Evolutionary conservation across 768 basidiomycete genomes (phyloP), one percentile per base, ranked within the genome.

Genomic region (Coprinopsis marcescibilis): DNA sequence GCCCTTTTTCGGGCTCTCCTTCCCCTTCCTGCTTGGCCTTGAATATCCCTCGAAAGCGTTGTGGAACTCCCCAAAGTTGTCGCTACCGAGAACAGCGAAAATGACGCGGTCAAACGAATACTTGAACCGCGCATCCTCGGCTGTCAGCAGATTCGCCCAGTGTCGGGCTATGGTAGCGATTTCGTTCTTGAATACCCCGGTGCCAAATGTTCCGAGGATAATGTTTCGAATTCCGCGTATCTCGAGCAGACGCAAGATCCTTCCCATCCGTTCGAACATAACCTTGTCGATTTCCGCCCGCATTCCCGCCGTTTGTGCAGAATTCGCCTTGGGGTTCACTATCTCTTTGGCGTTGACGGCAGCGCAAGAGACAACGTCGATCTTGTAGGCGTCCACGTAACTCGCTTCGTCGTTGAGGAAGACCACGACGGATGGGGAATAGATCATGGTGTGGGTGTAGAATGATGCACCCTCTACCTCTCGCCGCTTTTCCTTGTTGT

Each of bases 371-470:
- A 89, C 58, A 13, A 89, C 70, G 51, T 87, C 82, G 15, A 81
- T 70, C 37, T 75, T 66, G 48, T 80, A 65, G 4, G 86, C 85
- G 32, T 70, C 64, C 8, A 71, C 57, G 73, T 72, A 79, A 11
- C 62, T 63, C 30, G 83, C 85, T 12, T 63, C 59, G 56, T 90
- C 84, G 52, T 80, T 72, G 12, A 84, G 77, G 51, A 89, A 75
- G 25, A 86, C 60, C 14, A 71, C 61, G 43, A 89, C 72, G 25
- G 67, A 64, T 1, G 86, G 85, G 11, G 84, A 83, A 55, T 80
- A 86, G 20, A 89, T 69, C 78, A 89, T 87, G 17, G 84, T 77
- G 60, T 89, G 81, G n/a, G 84, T 72, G 60, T 88, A 88, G 60
- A 76, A 84, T 0, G 81, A 80, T 5, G 66, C 21, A 40, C 45